Conservation (phyloP, 306 rosid species). For the Fagus sylvatica region DNA sequence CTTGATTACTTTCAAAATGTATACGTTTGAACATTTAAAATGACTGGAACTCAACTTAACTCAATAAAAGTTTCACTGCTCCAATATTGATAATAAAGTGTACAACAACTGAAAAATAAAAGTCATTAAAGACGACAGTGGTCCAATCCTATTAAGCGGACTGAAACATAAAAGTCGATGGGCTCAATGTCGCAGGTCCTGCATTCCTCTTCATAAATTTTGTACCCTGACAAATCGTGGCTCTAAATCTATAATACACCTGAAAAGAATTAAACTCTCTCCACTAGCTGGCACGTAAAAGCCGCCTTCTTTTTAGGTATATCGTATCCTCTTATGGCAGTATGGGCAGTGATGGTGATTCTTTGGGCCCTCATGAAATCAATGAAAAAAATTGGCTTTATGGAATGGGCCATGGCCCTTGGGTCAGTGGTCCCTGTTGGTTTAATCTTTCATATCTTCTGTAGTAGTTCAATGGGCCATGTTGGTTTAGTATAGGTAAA, state of each 20-base stretch:
- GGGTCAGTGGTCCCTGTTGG: neutral
- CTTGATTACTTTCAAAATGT: no score
- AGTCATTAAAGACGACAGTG: neutral
- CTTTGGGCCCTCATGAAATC: neutral
- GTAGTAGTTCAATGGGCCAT: neutral
- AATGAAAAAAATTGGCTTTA: neutral
- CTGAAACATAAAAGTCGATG: neutral
- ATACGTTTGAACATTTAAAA: no score
- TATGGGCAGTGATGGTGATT: neutral
- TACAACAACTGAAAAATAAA: neutral
- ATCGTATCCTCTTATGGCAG: neutral
- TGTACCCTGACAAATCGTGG: slow-evolving; percentile 39
- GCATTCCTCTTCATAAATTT: slow-evolving; percentile 9
- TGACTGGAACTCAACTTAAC: no score
- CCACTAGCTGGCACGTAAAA: neutral
- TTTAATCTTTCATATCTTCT: neutral
- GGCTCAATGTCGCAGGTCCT: neutral
- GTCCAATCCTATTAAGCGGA: neutral
- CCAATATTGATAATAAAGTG: neutral
- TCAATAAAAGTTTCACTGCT: neutral
- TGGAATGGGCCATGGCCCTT: neutral
- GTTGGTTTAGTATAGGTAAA: neutral
- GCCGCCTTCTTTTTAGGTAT: slow-evolving; percentile 4
- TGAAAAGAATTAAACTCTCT: slow-evolving; percentile 32
- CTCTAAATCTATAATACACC: slow-evolving; percentile 25